These are phyloP conservation scores for Curvularia sp. DNA, from an alignment of 2,329 filamentous ascomycete genomes.

Conservation along the genomic window DNA sequence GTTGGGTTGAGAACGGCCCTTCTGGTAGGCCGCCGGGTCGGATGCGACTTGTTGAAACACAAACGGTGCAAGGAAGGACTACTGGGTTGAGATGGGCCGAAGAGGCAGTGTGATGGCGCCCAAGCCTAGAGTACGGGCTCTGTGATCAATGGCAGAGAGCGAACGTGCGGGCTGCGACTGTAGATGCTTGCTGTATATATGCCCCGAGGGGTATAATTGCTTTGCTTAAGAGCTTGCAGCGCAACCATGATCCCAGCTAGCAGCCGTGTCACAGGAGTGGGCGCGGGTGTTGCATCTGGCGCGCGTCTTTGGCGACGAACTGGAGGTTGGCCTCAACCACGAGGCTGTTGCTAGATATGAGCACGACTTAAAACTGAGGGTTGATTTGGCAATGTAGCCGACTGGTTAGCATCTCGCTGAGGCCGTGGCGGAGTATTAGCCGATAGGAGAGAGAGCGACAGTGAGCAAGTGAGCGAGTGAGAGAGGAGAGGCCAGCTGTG, in stretches of 20 bases:
- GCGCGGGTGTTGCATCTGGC: constrained; percentile 13
- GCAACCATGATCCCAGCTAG: constrained; percentile 26
- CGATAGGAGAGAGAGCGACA: not conserved
- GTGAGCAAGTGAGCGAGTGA: no score
- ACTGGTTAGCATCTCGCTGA: not conserved
- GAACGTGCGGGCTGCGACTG: constrained; percentile 7
- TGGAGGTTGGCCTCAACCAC: not conserved
- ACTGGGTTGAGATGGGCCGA: constrained; percentile 6
- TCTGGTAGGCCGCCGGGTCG: not conserved
- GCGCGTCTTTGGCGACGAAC: constrained; percentile 15
- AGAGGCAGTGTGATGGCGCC: constrained; percentile 4
- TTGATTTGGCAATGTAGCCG: not conserved
- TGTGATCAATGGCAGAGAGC: constrained; percentile 4
- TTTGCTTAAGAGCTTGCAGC: constrained; percentile 23
- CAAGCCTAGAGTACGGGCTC: constrained; percentile 6
- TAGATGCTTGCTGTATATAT: constrained; percentile 18
- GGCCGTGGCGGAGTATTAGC: not conserved
- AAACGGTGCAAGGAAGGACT: constrained; percentile 7
- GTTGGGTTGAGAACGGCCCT: not conserved
- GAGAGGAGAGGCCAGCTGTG: not conserved
- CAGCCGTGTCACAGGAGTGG: constrained; percentile 7
- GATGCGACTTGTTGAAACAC: constrained; percentile 7
- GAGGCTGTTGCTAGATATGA: not conserved
- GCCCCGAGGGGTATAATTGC: constrained; percentile 25
- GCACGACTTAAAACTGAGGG: not conserved